These are phyloP conservation scores for Trichoderma citrinoviride DNA, from an alignment of 2,329 filamentous ascomycete species.

Conservation along the genomic window DNA sequence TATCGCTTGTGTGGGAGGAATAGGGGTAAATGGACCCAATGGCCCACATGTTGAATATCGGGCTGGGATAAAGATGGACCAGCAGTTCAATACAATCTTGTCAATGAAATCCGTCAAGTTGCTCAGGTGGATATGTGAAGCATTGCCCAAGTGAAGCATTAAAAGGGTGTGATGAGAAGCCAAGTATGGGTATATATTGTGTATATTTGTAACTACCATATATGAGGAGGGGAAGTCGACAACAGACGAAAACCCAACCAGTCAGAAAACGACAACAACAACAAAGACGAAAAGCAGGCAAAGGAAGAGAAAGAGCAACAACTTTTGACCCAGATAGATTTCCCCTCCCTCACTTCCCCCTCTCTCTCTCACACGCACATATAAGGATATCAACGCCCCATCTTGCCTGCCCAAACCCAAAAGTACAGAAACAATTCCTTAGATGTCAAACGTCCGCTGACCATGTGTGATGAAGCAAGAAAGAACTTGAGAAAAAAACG, in stretches of 20 bases:
- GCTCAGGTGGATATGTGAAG: neutral
- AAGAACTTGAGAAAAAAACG: neutral
- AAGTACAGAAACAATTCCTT: neutral
- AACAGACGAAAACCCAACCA: neutral
- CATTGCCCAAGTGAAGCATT: neutral
- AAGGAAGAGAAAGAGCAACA: slow-evolving; percentile 28
- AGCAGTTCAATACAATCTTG: neutral
- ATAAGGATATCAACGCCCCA: slow-evolving; percentile 30
- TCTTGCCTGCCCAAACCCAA: slow-evolving; percentile 31
- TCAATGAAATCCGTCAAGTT: neutral
- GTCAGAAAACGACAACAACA: neutral
- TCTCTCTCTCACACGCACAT: neutral
- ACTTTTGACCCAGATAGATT: slow-evolving; percentile 25
- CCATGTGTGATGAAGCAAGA: neutral
- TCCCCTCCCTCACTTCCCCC: neutral
- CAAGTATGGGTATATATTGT: neutral
- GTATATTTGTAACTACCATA: neutral
- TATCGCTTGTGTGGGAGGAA: neutral
- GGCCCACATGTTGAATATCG: neutral
- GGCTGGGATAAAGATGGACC: neutral
- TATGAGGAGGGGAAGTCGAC: neutral
- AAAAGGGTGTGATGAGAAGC: neutral
- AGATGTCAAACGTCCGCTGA: slow-evolving; percentile 9
- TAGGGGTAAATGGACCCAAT: neutral
- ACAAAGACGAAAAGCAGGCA: slow-evolving; percentile 19